These are phyloP conservation scores for Collariella sp. DNA, from an alignment of 495 filamentous ascomycete species.

Conservation along the genomic window DNA sequence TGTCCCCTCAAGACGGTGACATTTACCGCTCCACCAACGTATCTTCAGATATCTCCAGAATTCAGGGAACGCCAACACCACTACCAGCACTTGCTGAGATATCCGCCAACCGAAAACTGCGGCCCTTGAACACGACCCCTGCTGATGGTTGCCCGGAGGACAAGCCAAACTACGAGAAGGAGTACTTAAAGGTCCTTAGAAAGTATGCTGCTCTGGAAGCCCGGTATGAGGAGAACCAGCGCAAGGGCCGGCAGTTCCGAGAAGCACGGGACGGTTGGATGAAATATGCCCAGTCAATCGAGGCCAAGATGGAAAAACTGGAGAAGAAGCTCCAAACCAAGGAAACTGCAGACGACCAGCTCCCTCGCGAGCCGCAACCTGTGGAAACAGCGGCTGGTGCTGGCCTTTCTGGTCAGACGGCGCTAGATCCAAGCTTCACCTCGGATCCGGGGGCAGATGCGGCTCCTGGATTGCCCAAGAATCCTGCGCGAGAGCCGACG, in stretches of 20 bases:
- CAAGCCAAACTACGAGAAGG: conserved; percentile 10
- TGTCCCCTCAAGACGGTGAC: not conserved
- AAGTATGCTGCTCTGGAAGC: conserved; percentile 19
- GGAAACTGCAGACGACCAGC: not conserved
- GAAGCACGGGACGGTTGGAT: conserved; percentile 22
- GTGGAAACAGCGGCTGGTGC: not conserved
- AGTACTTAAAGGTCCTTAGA: conserved; percentile 23
- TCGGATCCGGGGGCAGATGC: conserved; percentile 10
- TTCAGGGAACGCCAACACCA: not conserved
- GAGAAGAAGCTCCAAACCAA: conserved; percentile 17
- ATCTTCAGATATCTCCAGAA: not conserved
- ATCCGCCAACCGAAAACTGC: conserved; percentile 15
- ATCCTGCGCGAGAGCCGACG: not conserved
- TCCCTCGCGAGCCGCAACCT: not conserved
- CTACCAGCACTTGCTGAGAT: conserved; percentile 14
- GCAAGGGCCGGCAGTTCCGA: conserved; percentile 4
- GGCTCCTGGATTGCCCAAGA: not conserved
- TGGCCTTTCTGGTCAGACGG: not conserved
- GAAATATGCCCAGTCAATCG: conserved; percentile 21
- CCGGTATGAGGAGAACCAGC: conserved; percentile 14
- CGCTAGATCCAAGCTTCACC: conserved; percentile 1
- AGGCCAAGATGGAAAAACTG: conserved; percentile 16
- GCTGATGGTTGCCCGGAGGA: not conserved
- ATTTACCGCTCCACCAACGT: not conserved
- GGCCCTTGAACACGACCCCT: not conserved